Evolutionary conservation across 345 rosid genomes (phyloP), one percentile per base, ranked within the genome.

Genomic region (Salix koriyanagi): DNA sequence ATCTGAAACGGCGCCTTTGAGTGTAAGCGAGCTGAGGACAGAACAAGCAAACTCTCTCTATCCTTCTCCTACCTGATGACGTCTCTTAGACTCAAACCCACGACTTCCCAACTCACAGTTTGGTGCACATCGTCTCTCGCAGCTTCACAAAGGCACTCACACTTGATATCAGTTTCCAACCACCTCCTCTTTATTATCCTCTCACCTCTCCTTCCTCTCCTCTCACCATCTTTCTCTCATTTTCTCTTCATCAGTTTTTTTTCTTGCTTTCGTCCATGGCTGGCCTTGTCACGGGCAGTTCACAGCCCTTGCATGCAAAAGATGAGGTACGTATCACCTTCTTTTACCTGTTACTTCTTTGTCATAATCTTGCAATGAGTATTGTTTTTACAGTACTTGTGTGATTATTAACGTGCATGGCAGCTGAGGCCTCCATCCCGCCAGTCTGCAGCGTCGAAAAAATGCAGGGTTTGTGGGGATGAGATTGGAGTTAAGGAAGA

Each of bases 41-140:
- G 44, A 0, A 5, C 64, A 70, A 77, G 79, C 77, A 52, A 78
- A 50, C 75, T 21, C 68, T 65, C 69, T 58, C 68, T n/a, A 19
- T 56, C 77, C 74, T 11, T 65, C 70, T 65, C 76, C 52, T 34
- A 52, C 80, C 61, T 30, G 32, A 30, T 88, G 54, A 86, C 92
- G 86, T 89, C 86, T 87, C 84, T 81, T 89, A 12, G 75, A 90
- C 89, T 90, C 92, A 85, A 90, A 81, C 86, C 79, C 74, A 86
- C 87, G 91, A 90, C 91, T 72, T 84, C 89, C 77, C 91, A 92
- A 84, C 98, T 87, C 87, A 89, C 96, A 83, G 92, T 91, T 92
- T 87, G 97, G 94, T 94, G 75, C 87, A 75, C 56, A 41, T n/a
- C 37, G 48, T 66, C 39, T 7, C 69, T 3, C 21, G 18, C 66